phyloP scores from a whole-genome alignment of 352 stramenopile species.

The Poterioochromonas sp. region DNA sequence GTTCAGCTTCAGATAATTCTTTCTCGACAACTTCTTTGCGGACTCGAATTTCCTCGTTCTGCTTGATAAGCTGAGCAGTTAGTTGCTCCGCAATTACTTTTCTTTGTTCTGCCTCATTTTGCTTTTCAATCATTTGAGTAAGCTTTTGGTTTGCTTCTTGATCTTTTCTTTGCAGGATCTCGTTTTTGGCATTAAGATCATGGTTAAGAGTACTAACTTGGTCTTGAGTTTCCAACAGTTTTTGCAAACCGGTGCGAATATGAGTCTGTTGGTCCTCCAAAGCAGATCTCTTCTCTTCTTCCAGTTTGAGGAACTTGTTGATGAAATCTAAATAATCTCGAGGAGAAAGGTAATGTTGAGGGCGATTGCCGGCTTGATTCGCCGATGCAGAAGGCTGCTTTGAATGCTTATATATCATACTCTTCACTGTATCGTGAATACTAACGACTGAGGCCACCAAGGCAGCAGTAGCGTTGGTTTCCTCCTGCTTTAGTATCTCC shows the following conservation, averaged over 20 bases:
- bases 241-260: slow-evolving; percentile 94
- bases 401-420: slow-evolving; percentile 50
- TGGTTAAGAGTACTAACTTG: slow-evolving; percentile 73
- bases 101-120: slow-evolving; percentile 91
- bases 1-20: slow-evolving; percentile 93
- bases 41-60: slow-evolving; percentile 82
- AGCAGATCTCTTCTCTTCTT: slow-evolving; percentile 52
- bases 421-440: slow-evolving; percentile 60
- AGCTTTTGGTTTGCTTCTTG: slow-evolving; percentile 93
- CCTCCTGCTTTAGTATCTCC: neutral
- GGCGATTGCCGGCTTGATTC: slow-evolving; percentile 37
- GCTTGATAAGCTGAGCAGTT: slow-evolving; percentile 78
- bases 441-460: slow-evolving; percentile 66
- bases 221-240: slow-evolving; percentile 93
- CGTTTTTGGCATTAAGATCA: slow-evolving; percentile 76
- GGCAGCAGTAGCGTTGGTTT: slow-evolving; percentile 51
- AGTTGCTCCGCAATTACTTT: slow-evolving; percentile 93
- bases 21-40: slow-evolving; percentile 85
- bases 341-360: slow-evolving; percentile 34
- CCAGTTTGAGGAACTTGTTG: slow-evolving; percentile 62
- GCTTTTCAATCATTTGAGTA: slow-evolving; percentile 95
- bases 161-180: slow-evolving; percentile 90
- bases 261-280: slow-evolving; percentile 89
- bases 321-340: slow-evolving; percentile 71
- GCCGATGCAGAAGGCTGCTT: slow-evolving; percentile 38